Percentiles rank a stretch among this genome's conserved stretches.
Evolutionary conservation across 108 stramenopile genomes (phyloP).

Genomic region (Cyclostephanos invisitatus): DNA sequence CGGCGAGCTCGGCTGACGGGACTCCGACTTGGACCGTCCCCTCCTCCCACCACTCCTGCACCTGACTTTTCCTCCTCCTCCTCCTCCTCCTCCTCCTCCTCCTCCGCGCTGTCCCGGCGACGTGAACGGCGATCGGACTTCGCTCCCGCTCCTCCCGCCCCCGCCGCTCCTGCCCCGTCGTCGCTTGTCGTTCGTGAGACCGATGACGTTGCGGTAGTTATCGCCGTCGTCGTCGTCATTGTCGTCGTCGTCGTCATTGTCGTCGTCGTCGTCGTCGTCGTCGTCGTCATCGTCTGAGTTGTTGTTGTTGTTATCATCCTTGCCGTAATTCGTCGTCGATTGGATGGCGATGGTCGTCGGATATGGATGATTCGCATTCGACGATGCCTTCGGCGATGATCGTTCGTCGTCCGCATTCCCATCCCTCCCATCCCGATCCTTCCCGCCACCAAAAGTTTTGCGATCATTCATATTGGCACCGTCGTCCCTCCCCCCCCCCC

Average conservation of each 20-base stretch:
- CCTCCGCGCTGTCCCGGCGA: constrained; percentile 18
- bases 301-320: background rate
- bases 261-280: background rate
- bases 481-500: no score
- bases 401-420: background rate
- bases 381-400: background rate
- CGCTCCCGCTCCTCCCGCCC: background rate
- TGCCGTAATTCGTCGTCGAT: background rate
- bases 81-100: background rate
- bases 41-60: background rate
- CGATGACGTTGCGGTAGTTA: background rate
- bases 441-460: no score
- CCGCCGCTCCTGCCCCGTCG: background rate
- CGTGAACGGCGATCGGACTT: constrained; percentile 28
- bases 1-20: constrained; percentile 33
- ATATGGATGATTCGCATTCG: constrained; percentile 3
- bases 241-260: background rate
- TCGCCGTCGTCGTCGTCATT: background rate
- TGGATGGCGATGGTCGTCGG: constrained; percentile 17
- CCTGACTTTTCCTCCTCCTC: background rate
- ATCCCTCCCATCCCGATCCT: background rate
- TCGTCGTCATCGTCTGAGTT: background rate
- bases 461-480: no score
- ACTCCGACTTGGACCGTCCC: constrained; percentile 5
- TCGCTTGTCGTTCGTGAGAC: background rate